phyloP scores from a whole-genome alignment of 345 rosid genomes.

The Passiflora organensis region DNA sequence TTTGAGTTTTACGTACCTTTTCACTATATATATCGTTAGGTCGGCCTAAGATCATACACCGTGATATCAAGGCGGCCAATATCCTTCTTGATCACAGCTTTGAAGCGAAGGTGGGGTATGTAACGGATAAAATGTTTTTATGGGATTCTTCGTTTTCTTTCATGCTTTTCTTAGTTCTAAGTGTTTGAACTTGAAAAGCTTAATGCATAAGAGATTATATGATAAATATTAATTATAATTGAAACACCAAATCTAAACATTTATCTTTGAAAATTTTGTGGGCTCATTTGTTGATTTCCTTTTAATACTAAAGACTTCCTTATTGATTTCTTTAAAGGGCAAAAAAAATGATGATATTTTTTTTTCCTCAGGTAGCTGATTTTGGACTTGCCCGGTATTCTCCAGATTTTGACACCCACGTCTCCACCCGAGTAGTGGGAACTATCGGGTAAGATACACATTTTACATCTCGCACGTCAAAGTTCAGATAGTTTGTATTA shows the following conservation, averaged over 20 bases:
- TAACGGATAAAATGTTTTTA: neutral
- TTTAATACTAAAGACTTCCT: no score
- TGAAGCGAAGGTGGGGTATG: slow-evolving; percentile 22
- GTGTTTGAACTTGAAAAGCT: no score
- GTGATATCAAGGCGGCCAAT: slow-evolving; percentile 27
- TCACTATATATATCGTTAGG: slow-evolving; percentile 7
- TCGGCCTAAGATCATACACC: slow-evolving; percentile 28
- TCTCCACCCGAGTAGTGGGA: slow-evolving; percentile 31
- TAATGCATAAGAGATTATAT: no score
- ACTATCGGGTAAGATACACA: slow-evolving; percentile 26
- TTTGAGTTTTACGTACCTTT: neutral
- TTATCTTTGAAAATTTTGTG: no score
- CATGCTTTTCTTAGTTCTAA: no score
- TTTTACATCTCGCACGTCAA: no score
- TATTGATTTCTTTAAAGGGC: no score
- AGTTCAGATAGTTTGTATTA: no score
- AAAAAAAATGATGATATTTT: neutral
- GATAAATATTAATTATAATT: no score
- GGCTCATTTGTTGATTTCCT: no score
- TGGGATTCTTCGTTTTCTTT: neutral
- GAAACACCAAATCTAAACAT: no score
- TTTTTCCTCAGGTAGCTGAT: slow-evolving; percentile 20
- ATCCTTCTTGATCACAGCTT: slow-evolving; percentile 26
- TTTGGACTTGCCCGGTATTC: slow-evolving; percentile 26
- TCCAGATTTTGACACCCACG: slow-evolving; percentile 24